Evolutionary conservation across 176 grass and related monocot species (phyloP).

Genomic region (Avena sativa): DNA sequence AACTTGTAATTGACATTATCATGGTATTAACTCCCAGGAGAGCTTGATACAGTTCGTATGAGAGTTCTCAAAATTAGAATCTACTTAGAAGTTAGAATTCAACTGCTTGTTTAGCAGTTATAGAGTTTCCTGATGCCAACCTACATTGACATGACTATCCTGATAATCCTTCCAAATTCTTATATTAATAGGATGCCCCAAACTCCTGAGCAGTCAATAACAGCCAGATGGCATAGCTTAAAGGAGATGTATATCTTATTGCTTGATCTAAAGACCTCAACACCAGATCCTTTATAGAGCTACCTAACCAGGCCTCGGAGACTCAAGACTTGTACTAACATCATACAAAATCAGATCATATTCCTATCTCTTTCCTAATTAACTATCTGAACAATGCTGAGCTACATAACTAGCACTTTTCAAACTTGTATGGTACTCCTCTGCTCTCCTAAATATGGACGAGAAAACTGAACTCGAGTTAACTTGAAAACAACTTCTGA

Average conservation of each 20-base stretch:
- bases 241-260: neutral
- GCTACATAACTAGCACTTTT: neutral
- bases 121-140: neutral
- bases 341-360: neutral
- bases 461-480: neutral
- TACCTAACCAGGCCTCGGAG: neutral
- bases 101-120: neutral
- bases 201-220: neutral
- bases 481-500: neutral
- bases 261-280: neutral
- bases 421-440: neutral
- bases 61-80: neutral
- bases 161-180: neutral
- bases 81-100: neutral
- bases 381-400: neutral
- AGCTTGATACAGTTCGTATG: neutral
- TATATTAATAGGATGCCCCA: neutral
- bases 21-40: neutral
- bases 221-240: neutral
- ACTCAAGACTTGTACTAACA: neutral
- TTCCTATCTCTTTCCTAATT: neutral
- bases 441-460: neutral
- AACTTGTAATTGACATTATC: neutral
- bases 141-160: neutral
- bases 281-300: neutral